phyloP scores from a whole-genome alignment of 2,329 filamentous ascomycete genomes.

The Phoma herbarum region DNA sequence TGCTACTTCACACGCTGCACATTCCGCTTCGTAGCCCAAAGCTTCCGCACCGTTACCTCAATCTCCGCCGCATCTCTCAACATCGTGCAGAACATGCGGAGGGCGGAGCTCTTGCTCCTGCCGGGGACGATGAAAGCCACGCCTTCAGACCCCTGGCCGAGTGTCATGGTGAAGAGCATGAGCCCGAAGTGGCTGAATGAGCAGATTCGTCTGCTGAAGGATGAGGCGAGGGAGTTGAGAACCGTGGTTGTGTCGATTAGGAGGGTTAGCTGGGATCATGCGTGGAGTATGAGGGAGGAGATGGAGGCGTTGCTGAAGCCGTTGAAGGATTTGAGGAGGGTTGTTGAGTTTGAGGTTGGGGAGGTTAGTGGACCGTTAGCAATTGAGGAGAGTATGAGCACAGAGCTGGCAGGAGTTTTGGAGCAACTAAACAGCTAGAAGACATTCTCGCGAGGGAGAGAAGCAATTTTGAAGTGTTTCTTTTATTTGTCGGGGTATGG shows the following conservation, averaged over 20 bases:
- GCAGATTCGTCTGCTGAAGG: conserved; percentile 15
- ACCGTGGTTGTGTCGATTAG: conserved; percentile 16
- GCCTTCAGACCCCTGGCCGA: background rate
- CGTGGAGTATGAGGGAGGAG: conserved; percentile 10
- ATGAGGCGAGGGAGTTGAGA: conserved; percentile 20
- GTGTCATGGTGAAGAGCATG: conserved; percentile 4
- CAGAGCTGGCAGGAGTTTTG: background rate
- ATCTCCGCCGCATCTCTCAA: conserved; percentile 1
- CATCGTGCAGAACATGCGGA: conserved; percentile 12
- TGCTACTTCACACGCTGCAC: conserved; percentile 29
- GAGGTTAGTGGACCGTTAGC: conserved; percentile 15
- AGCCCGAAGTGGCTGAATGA: conserved; percentile 20
- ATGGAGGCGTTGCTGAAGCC: conserved; percentile 22
- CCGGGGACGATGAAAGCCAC: conserved; percentile 14
- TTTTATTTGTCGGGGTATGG: background rate
- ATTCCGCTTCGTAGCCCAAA: conserved; percentile 23
- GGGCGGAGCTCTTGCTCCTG: conserved; percentile 12
- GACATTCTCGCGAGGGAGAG: background rate
- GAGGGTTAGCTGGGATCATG: conserved; percentile 17
- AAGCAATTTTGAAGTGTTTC: background rate
- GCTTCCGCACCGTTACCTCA: background rate
- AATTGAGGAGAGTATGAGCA: conserved; percentile 13
- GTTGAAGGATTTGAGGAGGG: conserved; percentile 16
- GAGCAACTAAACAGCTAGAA: background rate
- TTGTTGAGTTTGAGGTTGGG: conserved; percentile 19